Evolutionary conservation across 805 yeast species (phyloP).

Genomic region (Saccharomycopsis sp.): DNA sequence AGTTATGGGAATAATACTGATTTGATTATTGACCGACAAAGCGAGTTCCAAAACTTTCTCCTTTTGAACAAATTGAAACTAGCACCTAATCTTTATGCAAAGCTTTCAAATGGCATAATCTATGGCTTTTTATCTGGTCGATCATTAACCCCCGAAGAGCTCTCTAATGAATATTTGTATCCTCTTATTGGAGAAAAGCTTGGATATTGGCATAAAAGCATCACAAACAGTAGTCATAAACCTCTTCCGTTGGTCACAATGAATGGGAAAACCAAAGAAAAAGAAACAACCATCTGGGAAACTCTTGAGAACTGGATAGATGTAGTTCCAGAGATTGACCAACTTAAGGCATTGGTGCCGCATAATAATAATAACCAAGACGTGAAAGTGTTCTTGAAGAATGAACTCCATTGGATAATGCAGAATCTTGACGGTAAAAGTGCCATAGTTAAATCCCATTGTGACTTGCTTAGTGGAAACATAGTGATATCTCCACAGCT

Average conservation of each 20-base stretch:
- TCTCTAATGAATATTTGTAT: conserved; percentile 41
- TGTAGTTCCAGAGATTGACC: conserved; percentile 46
- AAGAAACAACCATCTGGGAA: conserved; percentile 40
- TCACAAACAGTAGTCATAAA: conserved; percentile 16
- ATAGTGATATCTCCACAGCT: conserved; percentile 48
- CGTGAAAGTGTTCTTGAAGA: conserved; percentile 32
- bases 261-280: neutral
- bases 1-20: conserved; percentile 73
- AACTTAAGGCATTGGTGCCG: conserved; percentile 23
- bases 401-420: conserved; percentile 53
- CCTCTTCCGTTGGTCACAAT: conserved; percentile 15
- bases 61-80: conserved; percentile 51
- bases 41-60: conserved; percentile 67
- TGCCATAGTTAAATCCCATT: conserved; percentile 58
- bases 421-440: conserved; percentile 37
- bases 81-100: conserved; percentile 64
- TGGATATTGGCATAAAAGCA: conserved; percentile 59
- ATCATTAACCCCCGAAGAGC: conserved; percentile 49
- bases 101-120: conserved; percentile 66
- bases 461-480: conserved; percentile 71
- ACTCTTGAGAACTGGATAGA: conserved; percentile 56
- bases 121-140: conserved; percentile 66
- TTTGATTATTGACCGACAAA: conserved; percentile 62
- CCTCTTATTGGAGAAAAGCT: conserved; percentile 57
- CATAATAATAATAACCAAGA: conserved; percentile 12